Evolutionary conservation across 2,329 filamentous ascomycete species (phyloP).

Genomic region (Fusarium duplospermum): DNA sequence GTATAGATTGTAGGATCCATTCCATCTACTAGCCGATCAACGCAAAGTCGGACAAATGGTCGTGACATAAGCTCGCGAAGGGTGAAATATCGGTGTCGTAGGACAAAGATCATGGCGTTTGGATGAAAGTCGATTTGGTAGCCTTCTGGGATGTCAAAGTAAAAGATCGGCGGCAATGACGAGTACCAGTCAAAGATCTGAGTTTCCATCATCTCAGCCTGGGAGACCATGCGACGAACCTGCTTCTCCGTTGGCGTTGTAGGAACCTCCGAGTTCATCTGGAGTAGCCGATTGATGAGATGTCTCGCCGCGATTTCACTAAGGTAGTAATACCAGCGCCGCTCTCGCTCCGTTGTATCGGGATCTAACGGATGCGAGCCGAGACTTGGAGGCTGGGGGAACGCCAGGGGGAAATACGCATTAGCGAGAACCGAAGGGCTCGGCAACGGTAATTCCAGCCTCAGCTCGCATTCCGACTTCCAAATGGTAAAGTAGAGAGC

Average conservation of each 20-base stretch:
- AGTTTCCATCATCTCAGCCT: background rate
- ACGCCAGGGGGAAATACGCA: background rate
- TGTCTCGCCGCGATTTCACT: constrained; percentile 16
- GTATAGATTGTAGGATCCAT: background rate
- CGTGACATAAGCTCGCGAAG: constrained; percentile 3
- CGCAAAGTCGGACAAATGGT: constrained; percentile 5
- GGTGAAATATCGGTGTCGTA: background rate
- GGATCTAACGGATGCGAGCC: background rate
- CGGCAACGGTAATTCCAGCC: background rate
- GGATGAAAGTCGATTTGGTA: background rate
- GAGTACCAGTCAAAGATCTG: background rate
- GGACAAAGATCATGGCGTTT: background rate
- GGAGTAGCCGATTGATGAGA: constrained; percentile 6
- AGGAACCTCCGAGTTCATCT: background rate
- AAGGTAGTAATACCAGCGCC: constrained; percentile 15
- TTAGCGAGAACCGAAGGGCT: background rate
- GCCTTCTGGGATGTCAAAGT: background rate
- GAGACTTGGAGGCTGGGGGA: background rate
- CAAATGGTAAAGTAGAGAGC: background rate
- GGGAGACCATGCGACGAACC: background rate
- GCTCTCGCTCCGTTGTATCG: background rate
- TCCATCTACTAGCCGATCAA: background rate
- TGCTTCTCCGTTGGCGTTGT: background rate
- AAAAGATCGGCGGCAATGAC: background rate
- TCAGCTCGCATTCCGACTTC: background rate